Conservation (phyloP, 1,284 basidiomycete species). For the Irpex sp. region DNA sequence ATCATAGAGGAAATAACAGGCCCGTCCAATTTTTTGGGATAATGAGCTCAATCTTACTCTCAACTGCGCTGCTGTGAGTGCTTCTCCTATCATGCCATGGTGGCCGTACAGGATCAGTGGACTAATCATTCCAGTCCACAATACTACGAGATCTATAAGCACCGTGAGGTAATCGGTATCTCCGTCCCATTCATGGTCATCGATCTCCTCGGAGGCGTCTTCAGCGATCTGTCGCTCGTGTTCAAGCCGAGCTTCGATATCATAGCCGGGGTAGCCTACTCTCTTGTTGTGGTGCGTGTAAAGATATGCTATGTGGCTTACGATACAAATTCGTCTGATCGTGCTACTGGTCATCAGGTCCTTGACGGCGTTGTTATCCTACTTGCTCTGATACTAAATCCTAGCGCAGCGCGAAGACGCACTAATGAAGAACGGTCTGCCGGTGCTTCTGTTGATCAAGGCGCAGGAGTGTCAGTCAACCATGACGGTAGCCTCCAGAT, state of each 20-base stretch:
- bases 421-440: conserved; percentile 20
- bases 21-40: conserved; percentile 65
- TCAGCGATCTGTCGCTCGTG: conserved; percentile 65
- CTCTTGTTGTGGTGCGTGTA: conserved; percentile 50
- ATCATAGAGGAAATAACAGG: conserved; percentile 40
- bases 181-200: conserved; percentile 68
- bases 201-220: conserved; percentile 72
- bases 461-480: not conserved
- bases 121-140: conserved; percentile 37
- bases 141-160: conserved; percentile 69
- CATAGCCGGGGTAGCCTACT: conserved; percentile 63
- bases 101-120: not conserved
- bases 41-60: conserved; percentile 57
- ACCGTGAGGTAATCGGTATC: conserved; percentile 70
- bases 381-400: conserved; percentile 23
- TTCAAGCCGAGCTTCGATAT: conserved; percentile 68
- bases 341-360: conserved; percentile 11
- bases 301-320: not conserved
- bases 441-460: not conserved
- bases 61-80: conserved; percentile 55
- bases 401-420: conserved; percentile 28
- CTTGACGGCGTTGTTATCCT: conserved; percentile 23
- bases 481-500: too few relatives aligned
- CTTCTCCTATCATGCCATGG: not conserved
- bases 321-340: not conserved